Evolutionary conservation across 371 early-diverging fungal species (phyloP), one percentile per base, ranked within the genome.

Genomic region (Mucor mucedo): DNA sequence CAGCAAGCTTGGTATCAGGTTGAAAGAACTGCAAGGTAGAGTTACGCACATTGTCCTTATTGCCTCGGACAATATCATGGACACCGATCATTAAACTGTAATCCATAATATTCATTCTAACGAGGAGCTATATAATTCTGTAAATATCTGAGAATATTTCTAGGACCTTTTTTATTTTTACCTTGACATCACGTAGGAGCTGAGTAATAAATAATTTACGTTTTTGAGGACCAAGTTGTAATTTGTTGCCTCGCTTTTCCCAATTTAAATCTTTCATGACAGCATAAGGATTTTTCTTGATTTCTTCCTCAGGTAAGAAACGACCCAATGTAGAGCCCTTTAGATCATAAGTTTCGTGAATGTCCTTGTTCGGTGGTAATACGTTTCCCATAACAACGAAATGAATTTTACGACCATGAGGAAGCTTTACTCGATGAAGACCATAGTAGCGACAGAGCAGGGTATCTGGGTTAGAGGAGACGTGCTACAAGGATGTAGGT

Each of bases 321-420:
- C 98, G 88, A 35, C 98, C 98, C 27, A 93, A 70, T 11, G 90
- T 88, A 0, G 96, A 96, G 11, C 73, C 73, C 70, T 97, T 97
- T 53, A 97, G 75, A 69, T 97, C 97, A 59, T 91, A 97, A 27
- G 88, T 90, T 71, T 93, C 93, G 70, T 95, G 95, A 56, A 96
- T 95, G 73, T 96, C 95, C 72, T 92, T 90, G 84, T 93, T 90
- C 13, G 96, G 90, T n/a, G 97, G 97, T 72, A 95, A 91, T 21
- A 96, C 91, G 71, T 97, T 97, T 60, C 92, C 93, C 97, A 97
- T 97, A 33, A 97, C 96, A 10, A 97, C 93, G 80, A 96, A 95
- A 76, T 97, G 94, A 64, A 97, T 92, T 79, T 97, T 96, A 38
- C 89, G 83, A 42, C 93, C 90, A 49, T 91, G 93, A 16, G 97